phyloP scores from a whole-genome alignment of 2,329 filamentous ascomycete species.

The Diaporthe nobilis region DNA sequence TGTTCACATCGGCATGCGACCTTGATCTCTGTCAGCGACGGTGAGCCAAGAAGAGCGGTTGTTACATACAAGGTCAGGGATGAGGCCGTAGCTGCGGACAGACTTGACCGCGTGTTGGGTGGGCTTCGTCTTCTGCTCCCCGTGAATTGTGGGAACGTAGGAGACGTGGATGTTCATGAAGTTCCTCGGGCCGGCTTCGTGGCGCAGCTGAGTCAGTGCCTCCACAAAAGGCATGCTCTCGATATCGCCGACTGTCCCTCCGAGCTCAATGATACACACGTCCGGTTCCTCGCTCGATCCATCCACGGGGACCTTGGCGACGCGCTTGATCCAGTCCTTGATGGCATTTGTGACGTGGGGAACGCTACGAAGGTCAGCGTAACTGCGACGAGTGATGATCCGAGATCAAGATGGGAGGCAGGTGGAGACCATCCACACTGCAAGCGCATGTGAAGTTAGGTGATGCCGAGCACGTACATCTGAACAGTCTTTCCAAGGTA shows the following conservation, averaged over 20 bases:
- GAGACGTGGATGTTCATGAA: conserved; percentile 93
- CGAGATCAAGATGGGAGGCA: not conserved
- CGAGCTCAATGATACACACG: conserved; percentile 84
- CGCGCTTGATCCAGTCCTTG: conserved; percentile 91
- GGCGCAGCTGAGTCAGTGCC: conserved; percentile 83
- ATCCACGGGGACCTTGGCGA: conserved; percentile 88
- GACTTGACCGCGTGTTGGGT: conserved; percentile 92
- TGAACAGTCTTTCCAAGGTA: conserved; percentile 93
- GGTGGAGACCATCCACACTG: not conserved
- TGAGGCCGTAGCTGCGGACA: conserved; percentile 84
- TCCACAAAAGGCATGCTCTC: conserved; percentile 91
- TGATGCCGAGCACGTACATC: conserved; percentile 61
- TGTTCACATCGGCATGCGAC: conserved; percentile 94
- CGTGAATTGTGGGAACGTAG: conserved; percentile 79
- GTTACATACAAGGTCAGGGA: conserved; percentile 74
- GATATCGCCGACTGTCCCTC: conserved; percentile 74
- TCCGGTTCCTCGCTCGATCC: conserved; percentile 87
- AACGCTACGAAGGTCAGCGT: conserved; percentile 59
- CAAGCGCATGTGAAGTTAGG: not conserved
- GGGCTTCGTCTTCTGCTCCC: conserved; percentile 95
- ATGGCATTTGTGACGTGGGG: conserved; percentile 94
- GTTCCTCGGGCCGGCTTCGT: conserved; percentile 81
- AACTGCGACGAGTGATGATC: not conserved
- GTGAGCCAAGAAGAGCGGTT: conserved; percentile 29
- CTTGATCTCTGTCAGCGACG: conserved; percentile 56